A percentile compares a stretch with the other conserved stretches of the same genome.
These are phyloP conservation scores for Gossypium mustelinum DNA, from an alignment of 345 rosid species.

Conservation along the genomic window DNA sequence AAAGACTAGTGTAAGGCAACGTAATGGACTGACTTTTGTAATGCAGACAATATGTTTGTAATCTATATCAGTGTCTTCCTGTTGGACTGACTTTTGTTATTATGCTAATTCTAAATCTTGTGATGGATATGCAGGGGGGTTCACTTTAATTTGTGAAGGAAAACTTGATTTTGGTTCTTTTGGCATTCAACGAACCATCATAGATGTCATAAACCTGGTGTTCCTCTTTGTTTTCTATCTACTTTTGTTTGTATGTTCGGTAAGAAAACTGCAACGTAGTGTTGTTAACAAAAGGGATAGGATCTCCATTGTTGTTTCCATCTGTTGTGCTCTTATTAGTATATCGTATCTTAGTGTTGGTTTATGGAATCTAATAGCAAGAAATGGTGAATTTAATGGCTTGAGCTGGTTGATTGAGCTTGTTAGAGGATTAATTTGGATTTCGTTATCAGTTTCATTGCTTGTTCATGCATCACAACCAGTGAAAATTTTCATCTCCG, in stretches of 20 bases:
- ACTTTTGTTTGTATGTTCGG: constrained; percentile 30
- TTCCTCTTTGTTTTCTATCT: constrained; percentile 58
- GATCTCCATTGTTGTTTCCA: constrained; percentile 35
- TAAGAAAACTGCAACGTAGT: constrained; percentile 21
- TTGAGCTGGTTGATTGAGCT: constrained; percentile 32
- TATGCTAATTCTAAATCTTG: neutral
- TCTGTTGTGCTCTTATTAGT: constrained; percentile 43
- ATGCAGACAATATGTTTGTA: neutral
- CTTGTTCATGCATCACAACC: constrained; percentile 47
- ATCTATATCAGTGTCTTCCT: neutral
- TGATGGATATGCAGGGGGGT: constrained; percentile 33
- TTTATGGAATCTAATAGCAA: constrained; percentile 31
- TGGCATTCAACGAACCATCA: constrained; percentile 51
- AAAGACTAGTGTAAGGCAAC: neutral
- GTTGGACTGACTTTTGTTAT: neutral
- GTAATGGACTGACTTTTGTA: neutral
- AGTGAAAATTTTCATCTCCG: constrained; percentile 31
- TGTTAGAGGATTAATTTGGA: constrained; percentile 56
- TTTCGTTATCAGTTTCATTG: constrained; percentile 52
- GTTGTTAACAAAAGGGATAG: constrained; percentile 34
- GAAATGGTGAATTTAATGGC: constrained; percentile 10
- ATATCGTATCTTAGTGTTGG: constrained; percentile 33
- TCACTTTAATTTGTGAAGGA: constrained; percentile 51
- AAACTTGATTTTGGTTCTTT: constrained; percentile 38
- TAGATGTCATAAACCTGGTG: constrained; percentile 48